These are phyloP conservation scores for Mortierella hygrophila DNA, from an alignment of 192 early-diverging fungal species.

Conservation along the genomic window DNA sequence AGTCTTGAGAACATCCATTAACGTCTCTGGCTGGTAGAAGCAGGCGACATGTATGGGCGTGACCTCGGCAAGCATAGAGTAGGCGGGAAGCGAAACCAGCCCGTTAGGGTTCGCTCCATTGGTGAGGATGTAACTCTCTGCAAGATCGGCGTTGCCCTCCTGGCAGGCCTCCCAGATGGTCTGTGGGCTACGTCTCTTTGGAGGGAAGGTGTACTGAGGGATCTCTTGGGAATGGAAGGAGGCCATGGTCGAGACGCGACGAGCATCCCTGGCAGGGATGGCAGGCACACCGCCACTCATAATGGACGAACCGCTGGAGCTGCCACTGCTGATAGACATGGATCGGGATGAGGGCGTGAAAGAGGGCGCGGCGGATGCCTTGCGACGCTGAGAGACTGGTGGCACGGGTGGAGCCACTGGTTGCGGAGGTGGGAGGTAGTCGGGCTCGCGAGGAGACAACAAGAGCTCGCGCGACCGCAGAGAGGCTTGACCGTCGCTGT, in stretches of 20 bases:
- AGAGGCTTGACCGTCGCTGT: constrained; percentile 17
- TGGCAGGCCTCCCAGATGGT: constrained; percentile 51
- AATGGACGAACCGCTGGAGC: constrained; percentile 38
- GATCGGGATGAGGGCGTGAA: constrained; percentile 22
- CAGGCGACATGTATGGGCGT: constrained; percentile 44
- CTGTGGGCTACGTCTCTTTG: constrained; percentile 23
- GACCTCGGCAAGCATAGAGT: constrained; percentile 51
- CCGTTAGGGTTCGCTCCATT: constrained; percentile 26
- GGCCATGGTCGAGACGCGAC: constrained; percentile 38
- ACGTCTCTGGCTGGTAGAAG: constrained; percentile 46
- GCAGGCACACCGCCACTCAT: constrained; percentile 12
- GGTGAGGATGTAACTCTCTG: constrained; percentile 45
- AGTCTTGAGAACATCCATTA: constrained; percentile 42
- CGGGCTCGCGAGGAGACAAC: constrained; percentile 47
- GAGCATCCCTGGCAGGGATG: constrained; percentile 35
- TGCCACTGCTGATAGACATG: constrained; percentile 52
- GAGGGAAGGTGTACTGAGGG: constrained; percentile 17
- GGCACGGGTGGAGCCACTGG: constrained; percentile 44
- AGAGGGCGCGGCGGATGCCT: constrained; percentile 29
- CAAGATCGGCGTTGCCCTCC: constrained; percentile 43
- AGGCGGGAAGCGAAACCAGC: constrained; percentile 27
- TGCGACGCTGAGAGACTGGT: constrained; percentile 44
- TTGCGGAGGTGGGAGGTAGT: constrained; percentile 47
- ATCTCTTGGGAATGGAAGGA: constrained; percentile 19
- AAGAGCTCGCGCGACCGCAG: constrained; percentile 29